A percentile compares a stretch with the other conserved stretches of the same genome.
Conservation (phyloP, 176 grass and related monocot genomes). For the Zoysia pacifica region DNA sequence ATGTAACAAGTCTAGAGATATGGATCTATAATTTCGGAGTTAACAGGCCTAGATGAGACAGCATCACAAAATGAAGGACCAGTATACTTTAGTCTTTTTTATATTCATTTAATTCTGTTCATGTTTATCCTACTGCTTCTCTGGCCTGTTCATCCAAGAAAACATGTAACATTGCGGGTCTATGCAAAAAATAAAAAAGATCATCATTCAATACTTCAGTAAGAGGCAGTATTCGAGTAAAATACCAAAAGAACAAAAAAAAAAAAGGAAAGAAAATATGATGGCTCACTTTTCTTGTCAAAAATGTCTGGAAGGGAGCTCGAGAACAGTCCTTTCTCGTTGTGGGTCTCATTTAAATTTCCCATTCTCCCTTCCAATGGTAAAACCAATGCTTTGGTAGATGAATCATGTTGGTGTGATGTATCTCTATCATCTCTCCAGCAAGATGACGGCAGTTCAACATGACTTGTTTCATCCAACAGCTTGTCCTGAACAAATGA, state of each 20-base stretch:
- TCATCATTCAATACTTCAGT: conserved; percentile 17
- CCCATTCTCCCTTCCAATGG: conserved; percentile 49
- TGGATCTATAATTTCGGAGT: background rate
- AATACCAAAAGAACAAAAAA: background rate
- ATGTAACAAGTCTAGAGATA: background rate
- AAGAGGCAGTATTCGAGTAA: conserved; percentile 1
- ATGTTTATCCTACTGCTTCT: background rate
- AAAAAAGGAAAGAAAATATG: conserved; percentile 23
- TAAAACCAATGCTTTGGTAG: conserved; percentile 40
- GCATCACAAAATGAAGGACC: background rate
- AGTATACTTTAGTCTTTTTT: background rate
- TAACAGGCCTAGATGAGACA: background rate
- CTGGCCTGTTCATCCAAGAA: background rate
- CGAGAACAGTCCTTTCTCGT: conserved; percentile 68
- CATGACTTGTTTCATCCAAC: conserved; percentile 38
- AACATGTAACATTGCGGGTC: background rate
- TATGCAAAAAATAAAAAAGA: conserved; percentile 11
- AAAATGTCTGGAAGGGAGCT: conserved; percentile 85
- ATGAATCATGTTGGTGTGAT: conserved; percentile 39
- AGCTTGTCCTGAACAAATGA: conserved; percentile 54
- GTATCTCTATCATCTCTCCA: conserved; percentile 51
- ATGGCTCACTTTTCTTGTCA: conserved; percentile 70
- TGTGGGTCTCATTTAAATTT: conserved; percentile 46
- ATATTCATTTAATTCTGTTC: background rate
- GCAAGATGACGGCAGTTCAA: conserved; percentile 40